Evolutionary conservation across 306 rosid species (phyloP), one percentile per base, ranked within the genome.

Genomic region (Carpinus viminea): DNA sequence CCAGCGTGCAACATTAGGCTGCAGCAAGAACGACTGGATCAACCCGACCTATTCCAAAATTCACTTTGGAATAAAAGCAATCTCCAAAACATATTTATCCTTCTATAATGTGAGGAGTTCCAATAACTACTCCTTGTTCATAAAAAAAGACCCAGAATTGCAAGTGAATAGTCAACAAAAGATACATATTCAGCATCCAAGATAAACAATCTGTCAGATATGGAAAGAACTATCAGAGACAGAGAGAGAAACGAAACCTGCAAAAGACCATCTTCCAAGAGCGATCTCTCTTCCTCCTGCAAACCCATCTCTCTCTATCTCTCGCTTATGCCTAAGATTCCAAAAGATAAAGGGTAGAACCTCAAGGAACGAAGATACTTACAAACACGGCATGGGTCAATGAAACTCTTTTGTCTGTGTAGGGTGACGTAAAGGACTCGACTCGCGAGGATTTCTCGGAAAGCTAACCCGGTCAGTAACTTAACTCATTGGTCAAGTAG

Each of bases 211-310:
- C 17, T 64, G 36, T 68, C 16, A 68, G 5, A n/a, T 5, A 68
- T 9, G 13, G 12, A 10, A 66, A 43, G 12, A 38, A 26, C 26
- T 36, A 36, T n/a, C 28, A 17, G 11, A 66, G 71, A 62, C 21
- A 72, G 55, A 46, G 65, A 46, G 5, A 26, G 57, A 21, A n/a
- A 43, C 34, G 20, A 56, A 72, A 88, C 92, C 92, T 82, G 88
- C 16, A 82, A 0, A 51, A 80, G 84, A 46, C 90, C 92, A 57
- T 73, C 79, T 83, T 86, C 92, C 87, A 88, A 77, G 16, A 72
- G 81, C 76, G 76, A 70, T 84, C 90, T 73, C 9, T 74, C 87
- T 0, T 82, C 85, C 26, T 80, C 92, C 4, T 52, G n/a, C 76
- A 88, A 86, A 71, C 90, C 85, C 92, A 88, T 88, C 43, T 34